phyloP scores from a whole-genome alignment of 179 eudicot genomes.

The Spergularia azorica region DNA sequence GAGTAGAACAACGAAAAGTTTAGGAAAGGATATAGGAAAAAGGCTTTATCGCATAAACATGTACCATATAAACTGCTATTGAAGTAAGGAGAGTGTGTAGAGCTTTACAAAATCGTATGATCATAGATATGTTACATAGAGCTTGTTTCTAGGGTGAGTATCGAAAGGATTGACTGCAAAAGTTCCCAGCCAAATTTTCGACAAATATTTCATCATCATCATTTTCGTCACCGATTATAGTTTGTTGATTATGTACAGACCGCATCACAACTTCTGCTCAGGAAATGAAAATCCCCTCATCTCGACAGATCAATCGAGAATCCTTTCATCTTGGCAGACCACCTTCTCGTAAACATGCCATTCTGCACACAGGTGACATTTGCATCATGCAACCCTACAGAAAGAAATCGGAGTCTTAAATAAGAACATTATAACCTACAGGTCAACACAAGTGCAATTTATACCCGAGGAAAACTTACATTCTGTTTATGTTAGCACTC shows the following conservation, averaged over 20 bases:
- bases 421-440: no score
- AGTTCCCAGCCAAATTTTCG: not conserved
- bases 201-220: slow-evolving; percentile 6
- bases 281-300: slow-evolving; percentile 3
- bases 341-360: slow-evolving; percentile 11
- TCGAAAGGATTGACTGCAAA: slow-evolving; percentile 6
- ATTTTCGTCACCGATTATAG: not conserved
- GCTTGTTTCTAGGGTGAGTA: slow-evolving; percentile 12
- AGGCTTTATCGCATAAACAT: not conserved
- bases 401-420: not conserved
- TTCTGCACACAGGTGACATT: slow-evolving; percentile 28
- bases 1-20: no score
- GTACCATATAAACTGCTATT: not conserved
- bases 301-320: not conserved
- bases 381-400: not conserved
- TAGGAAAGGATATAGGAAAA: no score
- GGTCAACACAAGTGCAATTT: no score
- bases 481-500: slow-evolving; percentile 16
- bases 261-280: not conserved
- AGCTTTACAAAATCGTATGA: slow-evolving; percentile 10
- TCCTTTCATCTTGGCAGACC: no score
- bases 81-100: not conserved
- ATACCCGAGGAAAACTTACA: slow-evolving; percentile 23
- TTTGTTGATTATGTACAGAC: slow-evolving; percentile 20
- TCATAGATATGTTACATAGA: not conserved